phyloP scores from a whole-genome alignment of 345 rosid genomes.

The Rhodomyrtus tomentosa region DNA sequence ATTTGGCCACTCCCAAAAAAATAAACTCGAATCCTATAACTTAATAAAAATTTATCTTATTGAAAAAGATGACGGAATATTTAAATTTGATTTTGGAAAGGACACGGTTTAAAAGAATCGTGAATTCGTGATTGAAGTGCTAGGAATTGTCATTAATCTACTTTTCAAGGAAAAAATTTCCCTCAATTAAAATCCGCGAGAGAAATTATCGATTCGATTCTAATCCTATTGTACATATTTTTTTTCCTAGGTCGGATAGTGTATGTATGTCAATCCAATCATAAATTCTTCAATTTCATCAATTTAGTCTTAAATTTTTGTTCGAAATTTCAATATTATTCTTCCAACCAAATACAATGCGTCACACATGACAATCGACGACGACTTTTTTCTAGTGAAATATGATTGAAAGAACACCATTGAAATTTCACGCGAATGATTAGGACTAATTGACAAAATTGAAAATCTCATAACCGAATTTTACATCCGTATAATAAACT shows the following conservation, averaged over 20 bases:
- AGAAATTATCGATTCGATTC: background rate
- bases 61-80: background rate
- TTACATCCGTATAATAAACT: accelerated
- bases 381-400: background rate
- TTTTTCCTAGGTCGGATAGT: no score
- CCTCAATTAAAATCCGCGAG: background rate
- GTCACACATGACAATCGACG: accelerated
- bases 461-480: accelerated
- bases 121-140: background rate
- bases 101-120: background rate
- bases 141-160: background rate
- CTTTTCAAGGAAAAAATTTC: background rate
- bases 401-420: accelerated
- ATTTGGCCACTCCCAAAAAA: background rate
- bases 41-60: background rate
- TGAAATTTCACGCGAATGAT: background rate
- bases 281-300: background rate
- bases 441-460: background rate
- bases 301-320: accelerated
- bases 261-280: accelerated
- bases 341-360: accelerated
- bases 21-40: background rate
- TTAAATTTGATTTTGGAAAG: no score
- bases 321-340: accelerated
- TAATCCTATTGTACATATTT: no score